Percentiles rank a stretch among this genome's conserved stretches.
phyloP scores from a whole-genome alignment of 1,284 basidiomycete genomes.

The Fomes fomentarius region DNA sequence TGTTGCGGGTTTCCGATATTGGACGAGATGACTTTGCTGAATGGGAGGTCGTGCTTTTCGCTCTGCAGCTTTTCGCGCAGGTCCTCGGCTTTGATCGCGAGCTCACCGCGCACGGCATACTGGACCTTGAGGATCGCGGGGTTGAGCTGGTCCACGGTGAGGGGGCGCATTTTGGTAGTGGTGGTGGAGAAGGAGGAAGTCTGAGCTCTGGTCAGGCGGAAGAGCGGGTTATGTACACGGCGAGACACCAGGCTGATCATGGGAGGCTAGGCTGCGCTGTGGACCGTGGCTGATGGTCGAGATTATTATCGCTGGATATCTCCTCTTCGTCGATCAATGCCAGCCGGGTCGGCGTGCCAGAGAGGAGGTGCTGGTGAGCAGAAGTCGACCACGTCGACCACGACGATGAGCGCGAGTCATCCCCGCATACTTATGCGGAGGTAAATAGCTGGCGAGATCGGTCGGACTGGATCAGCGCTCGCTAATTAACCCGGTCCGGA shows the following conservation, averaged over 20 bases:
- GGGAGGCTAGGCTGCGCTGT: slow-evolving; percentile 11
- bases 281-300: slow-evolving; percentile 14
- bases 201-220: slow-evolving; percentile 14
- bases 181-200: slow-evolving; percentile 17
- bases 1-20: slow-evolving; percentile 99
- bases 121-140: slow-evolving; percentile 87
- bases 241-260: slow-evolving; percentile 23
- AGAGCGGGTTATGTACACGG: slow-evolving; percentile 22
- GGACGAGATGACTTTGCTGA: slow-evolving; percentile 88
- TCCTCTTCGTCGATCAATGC: slow-evolving; percentile 3
- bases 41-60: slow-evolving; percentile 70
- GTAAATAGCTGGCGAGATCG: not conserved
- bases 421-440: not conserved
- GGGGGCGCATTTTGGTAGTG: slow-evolving; percentile 50
- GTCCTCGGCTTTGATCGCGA: slow-evolving; percentile 92
- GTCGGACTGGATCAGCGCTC: not conserved
- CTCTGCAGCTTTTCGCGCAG: slow-evolving; percentile 73
- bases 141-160: slow-evolving; percentile 74
- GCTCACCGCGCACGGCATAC: slow-evolving; percentile 97
- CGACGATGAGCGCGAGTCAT: slow-evolving; percentile 20
- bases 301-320: slow-evolving; percentile 16
- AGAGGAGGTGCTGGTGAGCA: slow-evolving; percentile 1
- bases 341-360: not conserved
- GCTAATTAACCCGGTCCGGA: not conserved
- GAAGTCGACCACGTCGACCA: slow-evolving; percentile 13